Base-by-base conservation (phyloP, 1,284 basidiomycete species). In the Leccinum pachyderme region DNA sequence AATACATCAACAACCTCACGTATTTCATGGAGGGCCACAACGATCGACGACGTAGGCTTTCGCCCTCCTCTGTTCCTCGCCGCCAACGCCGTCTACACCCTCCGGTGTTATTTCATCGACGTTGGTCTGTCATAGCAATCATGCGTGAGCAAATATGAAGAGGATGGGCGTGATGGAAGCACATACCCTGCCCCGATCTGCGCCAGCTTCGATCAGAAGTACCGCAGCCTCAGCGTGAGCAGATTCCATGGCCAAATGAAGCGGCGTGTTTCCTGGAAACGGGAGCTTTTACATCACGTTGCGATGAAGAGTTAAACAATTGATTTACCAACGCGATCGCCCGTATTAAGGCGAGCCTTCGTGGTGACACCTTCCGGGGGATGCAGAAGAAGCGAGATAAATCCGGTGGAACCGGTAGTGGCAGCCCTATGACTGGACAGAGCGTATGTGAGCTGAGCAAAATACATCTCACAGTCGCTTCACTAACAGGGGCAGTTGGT, bases 171-270 rank as follows among this genome's bases (percentile, higher is more conserved):
- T 47, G 43, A 35, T 46, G 1, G 52, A 49, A 56, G 49, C 24
- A 47, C 91, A 69, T 72, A 95, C 93, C 64, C 92, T 80, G 60
- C 82, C 82, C 32, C 95, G 85, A 77, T 97, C 95, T 7, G 94
- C 94, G 15, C 95, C 95, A 44, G 93, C 94, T 69, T 95, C 91
- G 56, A 98, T 95, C 49, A 98, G 79, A 47, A 88, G 74, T 1
- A 94, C 91, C 6, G 94, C 95, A 6, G 86, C 89, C 69, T 93
- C 88, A 27, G 91, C 95, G 67, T 97, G 91, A 7, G 87, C 95
- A 54, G 90, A 94, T 68, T 98, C 95, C 84, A 98, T 87, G 6
- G 95, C 94, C 43, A 98, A 83, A 77, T 98, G 95, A n/a, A 98
- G 77, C 1, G 95, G 93, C 1, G 95, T 96, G 68, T 97, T 95